Conservation (phyloP, 305 asterid species). For the Coffea humblotiana region DNA sequence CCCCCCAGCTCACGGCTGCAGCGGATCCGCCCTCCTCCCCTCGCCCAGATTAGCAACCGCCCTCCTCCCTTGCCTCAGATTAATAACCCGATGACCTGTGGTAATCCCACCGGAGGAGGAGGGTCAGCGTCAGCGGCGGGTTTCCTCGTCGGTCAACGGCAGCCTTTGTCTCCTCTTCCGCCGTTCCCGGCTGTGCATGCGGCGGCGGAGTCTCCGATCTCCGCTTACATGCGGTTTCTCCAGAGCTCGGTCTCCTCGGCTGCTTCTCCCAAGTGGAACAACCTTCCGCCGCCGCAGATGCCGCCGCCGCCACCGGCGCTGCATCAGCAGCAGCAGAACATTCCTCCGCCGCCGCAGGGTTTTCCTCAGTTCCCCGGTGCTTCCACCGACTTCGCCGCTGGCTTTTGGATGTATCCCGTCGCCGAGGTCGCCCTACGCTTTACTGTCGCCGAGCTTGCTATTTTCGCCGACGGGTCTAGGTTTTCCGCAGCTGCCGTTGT, state of each 20-base stretch:
- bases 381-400: constrained; percentile 64
- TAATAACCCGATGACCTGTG: constrained; percentile 29
- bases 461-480: constrained; percentile 73
- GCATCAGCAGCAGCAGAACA: constrained; percentile 33
- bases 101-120: constrained; percentile 9
- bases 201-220: constrained; percentile 88
- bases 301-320: constrained; percentile 27
- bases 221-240: constrained; percentile 81
- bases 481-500: constrained; percentile 68
- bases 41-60: constrained; percentile 57
- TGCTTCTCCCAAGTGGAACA: constrained; percentile 47
- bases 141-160: constrained; percentile 30
- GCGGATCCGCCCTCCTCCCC: constrained; percentile 92
- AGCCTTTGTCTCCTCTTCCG: constrained; percentile 58
- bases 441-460: constrained; percentile 50
- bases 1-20: constrained; percentile 80
- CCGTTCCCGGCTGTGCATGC: constrained; percentile 81
- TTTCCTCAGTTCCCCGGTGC: constrained; percentile 37
- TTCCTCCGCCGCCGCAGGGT: constrained; percentile 37
- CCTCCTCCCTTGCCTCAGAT: constrained; percentile 62
- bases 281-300: constrained; percentile 28
- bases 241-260: constrained; percentile 43
- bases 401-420: constrained; percentile 84
- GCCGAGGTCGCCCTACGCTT: constrained; percentile 64
- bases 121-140: constrained; percentile 6